These are phyloP conservation scores for Rubus parviflorus DNA, from an alignment of 306 rosid genomes.

Conservation along the genomic window DNA sequence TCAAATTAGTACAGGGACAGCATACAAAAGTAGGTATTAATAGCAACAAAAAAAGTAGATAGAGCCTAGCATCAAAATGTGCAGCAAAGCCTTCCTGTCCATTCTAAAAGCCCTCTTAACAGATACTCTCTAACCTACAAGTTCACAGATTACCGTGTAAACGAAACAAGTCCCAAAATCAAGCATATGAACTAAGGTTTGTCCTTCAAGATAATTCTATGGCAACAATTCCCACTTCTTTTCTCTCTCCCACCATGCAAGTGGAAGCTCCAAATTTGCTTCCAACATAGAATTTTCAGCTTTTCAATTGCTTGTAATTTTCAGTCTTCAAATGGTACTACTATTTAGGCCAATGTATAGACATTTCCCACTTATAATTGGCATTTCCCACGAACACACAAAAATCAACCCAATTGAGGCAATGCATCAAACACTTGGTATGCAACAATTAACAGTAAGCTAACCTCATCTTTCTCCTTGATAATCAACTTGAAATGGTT, in stretches of 20 bases:
- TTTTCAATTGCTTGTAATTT: background rate
- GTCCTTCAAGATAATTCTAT: background rate
- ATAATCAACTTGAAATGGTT: slow-evolving; percentile 34
- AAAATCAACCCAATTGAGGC: background rate
- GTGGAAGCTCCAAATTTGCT: background rate
- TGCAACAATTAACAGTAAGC: slow-evolving; percentile 3
- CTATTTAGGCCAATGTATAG: background rate
- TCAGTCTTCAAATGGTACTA: background rate
- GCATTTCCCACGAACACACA: slow-evolving; percentile 32
- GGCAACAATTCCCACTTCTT: background rate
- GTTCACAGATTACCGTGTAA: no score
- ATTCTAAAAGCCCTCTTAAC: background rate
- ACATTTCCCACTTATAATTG: background rate
- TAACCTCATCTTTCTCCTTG: slow-evolving; percentile 64
- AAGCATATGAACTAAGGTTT: background rate
- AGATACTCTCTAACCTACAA: no score
- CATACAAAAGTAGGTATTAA: background rate
- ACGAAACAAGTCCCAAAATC: background rate
- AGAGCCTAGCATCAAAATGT: background rate
- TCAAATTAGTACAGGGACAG: slow-evolving; percentile 6
- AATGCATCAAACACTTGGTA: slow-evolving; percentile 1
- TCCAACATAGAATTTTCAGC: background rate
- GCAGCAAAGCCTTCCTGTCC: background rate
- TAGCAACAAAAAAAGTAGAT: background rate
- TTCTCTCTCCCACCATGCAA: no score